phyloP scores from a whole-genome alignment of 768 basidiomycete species.

The Amyloporia xantha region DNA sequence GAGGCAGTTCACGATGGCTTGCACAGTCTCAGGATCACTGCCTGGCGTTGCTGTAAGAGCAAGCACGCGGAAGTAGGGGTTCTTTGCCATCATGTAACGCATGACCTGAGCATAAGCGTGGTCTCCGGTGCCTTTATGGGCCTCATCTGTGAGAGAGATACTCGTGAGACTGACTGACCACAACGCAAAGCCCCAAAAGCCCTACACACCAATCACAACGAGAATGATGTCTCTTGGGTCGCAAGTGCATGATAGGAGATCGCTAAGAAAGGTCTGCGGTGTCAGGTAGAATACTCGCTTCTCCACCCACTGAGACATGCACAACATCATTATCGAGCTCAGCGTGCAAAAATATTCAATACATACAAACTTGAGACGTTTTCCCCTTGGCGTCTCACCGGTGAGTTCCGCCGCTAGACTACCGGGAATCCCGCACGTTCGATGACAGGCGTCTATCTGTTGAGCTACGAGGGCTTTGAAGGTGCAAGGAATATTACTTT shows the following conservation, averaged over 20 bases:
- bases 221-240: slow-evolving; percentile 79
- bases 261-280: slow-evolving; percentile 90
- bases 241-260: slow-evolving; percentile 64
- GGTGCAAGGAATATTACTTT: slow-evolving; percentile 95
- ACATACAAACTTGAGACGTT: slow-evolving; percentile 57
- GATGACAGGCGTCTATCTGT: slow-evolving; percentile 89
- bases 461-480: slow-evolving; percentile 92
- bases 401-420: slow-evolving; percentile 82
- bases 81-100: slow-evolving; percentile 88
- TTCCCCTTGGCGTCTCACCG: slow-evolving; percentile 52
- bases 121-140: slow-evolving; percentile 89
- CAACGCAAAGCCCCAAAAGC: too few species aligned
- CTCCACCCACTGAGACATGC: slow-evolving; percentile 48
- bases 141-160: slow-evolving; percentile 73
- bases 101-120: slow-evolving; percentile 90
- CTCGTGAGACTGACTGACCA: too few species aligned
- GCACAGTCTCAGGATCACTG: slow-evolving; percentile 77
- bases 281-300: slow-evolving; percentile 94
- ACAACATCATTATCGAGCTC: background rate
- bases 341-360: too few species aligned
- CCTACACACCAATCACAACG: slow-evolving; percentile 76
- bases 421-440: slow-evolving; percentile 89
- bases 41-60: slow-evolving; percentile 97
- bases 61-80: slow-evolving; percentile 86
- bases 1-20: slow-evolving; percentile 80